Evolutionary conservation across 768 basidiomycete genomes (phyloP), one percentile per base, ranked within the genome.

Genomic region (Nevesoporus exiguus): DNA sequence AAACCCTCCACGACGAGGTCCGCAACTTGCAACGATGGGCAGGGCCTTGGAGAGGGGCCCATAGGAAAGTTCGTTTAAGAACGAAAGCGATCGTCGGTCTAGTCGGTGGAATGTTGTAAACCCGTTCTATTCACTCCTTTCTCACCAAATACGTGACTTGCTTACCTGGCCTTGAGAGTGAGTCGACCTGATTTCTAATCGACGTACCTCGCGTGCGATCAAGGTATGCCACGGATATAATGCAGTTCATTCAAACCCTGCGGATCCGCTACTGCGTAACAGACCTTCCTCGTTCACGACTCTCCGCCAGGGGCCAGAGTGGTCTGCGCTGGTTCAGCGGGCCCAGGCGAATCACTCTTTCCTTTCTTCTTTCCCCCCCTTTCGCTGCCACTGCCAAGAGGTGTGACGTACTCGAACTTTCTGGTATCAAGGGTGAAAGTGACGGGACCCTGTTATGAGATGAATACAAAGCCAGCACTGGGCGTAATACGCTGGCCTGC

Each of bases 401-500:
- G 44, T 39, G 73, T 66, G 37, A 85, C 61, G 63, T 87, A 88
- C 73, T 87, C 86, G 49, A 83, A 88, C 66, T 86, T 90, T 46
- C 87, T 82, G 25, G 89, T 85, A 70, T 93, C 91, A 34, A 93
- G 76, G 0, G 87, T 91, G 56, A 93, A 85, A 11, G 90, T 93
- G 25, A 93, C 83, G 52, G 91, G 91, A 3, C 91, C 91, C 88
- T 92, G 58, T 54, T 21, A 21, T 13, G 31, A 55, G 41, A 46
- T 29, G 22, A 17, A 14, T 30, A 7, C 10, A 22, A 31, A 13
- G 39, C 54, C 47, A 54, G 51, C 36, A 11, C 21, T 37, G 29
- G 47, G 42, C 25, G 50, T 33, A 31, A 50, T 17, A 14, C 9
- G 19, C 33, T n/a, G 29, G 22, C 17, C 30, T 7, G 5, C 27